Base-by-base conservation (phyloP, 2,329 filamentous ascomycete species). In the Aureobasidium sp. region DNA sequence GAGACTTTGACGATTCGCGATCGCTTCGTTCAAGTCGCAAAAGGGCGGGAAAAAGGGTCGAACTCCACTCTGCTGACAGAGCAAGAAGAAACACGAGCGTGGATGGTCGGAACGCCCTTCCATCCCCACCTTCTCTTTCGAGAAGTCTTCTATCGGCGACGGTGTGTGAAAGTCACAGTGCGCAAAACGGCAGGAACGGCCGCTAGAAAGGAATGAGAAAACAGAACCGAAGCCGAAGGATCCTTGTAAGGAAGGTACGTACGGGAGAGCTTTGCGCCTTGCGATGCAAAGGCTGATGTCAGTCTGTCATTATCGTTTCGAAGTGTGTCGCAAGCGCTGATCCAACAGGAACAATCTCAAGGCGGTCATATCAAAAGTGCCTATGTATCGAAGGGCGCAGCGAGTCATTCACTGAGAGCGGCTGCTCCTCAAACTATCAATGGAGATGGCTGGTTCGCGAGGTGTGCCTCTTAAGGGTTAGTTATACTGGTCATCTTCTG, bases 141-240 rank as follows among this genome's bases (percentile, higher is more conserved):
- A 60, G 47, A 60, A 60, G 31, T 27, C 46, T 60, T 60, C 58
- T 60, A 54, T 58, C 43, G 21, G 47, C n/a, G 35, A 23, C 42
- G 19, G 21, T n/a, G 31, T n/a, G 31, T 15, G 31, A 23, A 23
- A 10, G 43, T 33, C 45, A 59, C 33, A 13, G 50, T 50, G n/a
- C 11, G 55, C 55, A 21, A 33, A 40, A 47, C 31, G 40, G 31
- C 43, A 27, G 29, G 40, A 50, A 40, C 55, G 55, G 55, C 43
- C 55, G 45, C 55, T 59, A 59, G 57, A 51, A 60, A 37, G 19
- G 13, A 43, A 23, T 25, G 57, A 59, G 33, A 50, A 50, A 31
- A 35, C n/a, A 38, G 31, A 51, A 40, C 37, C 25, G 27, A 43
- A 53, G 35, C 21, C 25, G 2, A 46, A 46, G 43, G 23, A 46